These are phyloP conservation scores for Calonectria hongkongensis DNA, from an alignment of 2,329 filamentous ascomycete genomes.

Conservation along the genomic window DNA sequence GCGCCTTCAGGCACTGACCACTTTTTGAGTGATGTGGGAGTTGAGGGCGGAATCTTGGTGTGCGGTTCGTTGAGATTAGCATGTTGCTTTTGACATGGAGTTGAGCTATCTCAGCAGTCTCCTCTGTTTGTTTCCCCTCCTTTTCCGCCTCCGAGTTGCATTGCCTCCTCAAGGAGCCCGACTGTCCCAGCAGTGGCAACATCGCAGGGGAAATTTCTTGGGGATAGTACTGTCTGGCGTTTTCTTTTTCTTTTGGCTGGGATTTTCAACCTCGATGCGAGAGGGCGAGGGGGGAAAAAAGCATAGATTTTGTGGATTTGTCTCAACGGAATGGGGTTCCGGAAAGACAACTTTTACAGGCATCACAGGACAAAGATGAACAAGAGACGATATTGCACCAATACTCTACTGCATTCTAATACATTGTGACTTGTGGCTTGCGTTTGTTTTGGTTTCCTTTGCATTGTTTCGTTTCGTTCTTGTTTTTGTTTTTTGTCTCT, in stretches of 20 bases:
- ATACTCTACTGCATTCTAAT: neutral
- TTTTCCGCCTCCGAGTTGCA: neutral
- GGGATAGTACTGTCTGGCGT: neutral
- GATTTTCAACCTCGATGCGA: neutral
- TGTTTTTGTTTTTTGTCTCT: neutral
- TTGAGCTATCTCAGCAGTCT: conserved; percentile 2
- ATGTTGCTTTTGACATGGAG: neutral
- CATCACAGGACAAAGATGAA: neutral
- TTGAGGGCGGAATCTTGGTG: neutral
- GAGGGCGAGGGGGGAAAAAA: neutral
- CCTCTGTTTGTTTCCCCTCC: neutral
- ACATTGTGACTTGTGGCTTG: neutral
- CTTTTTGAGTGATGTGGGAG: neutral
- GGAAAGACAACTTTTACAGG: neutral
- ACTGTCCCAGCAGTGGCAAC: conserved; percentile 11
- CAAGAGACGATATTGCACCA: no score
- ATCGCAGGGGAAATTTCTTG: neutral
- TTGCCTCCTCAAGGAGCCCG: neutral
- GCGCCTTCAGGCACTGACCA: neutral
- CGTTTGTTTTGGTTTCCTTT: no score
- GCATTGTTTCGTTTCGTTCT: no score
- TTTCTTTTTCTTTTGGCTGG: neutral
- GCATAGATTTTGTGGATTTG: neutral
- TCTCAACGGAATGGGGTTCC: neutral
- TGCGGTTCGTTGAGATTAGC: conserved; percentile 1